Conservation (phyloP, 2,329 filamentous ascomycete species). For the Pestalotiopsis sp. region DNA sequence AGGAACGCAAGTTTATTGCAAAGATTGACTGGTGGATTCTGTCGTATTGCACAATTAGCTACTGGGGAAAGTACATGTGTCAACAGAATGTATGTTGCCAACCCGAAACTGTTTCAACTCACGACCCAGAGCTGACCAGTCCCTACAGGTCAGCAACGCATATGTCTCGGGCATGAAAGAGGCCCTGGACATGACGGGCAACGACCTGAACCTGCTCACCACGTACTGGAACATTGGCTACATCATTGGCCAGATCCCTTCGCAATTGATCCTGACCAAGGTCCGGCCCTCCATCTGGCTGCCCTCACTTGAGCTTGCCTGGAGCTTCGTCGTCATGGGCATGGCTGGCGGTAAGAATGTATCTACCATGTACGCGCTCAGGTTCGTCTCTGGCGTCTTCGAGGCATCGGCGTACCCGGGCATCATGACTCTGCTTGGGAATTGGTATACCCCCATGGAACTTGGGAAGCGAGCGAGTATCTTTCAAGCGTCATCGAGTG, state of each 20-base stretch:
- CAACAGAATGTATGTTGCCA: conserved; percentile 37
- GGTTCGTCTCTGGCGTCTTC: conserved; percentile 56
- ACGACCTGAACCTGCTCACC: conserved; percentile 46
- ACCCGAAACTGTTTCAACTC: conserved; percentile 33
- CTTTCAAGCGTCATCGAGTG: conserved; percentile 32
- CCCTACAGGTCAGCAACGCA: conserved; percentile 46
- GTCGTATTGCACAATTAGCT: conserved; percentile 44
- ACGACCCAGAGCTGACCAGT: conserved; percentile 37
- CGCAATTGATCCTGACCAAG: conserved; percentile 46
- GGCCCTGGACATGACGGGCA: conserved; percentile 43
- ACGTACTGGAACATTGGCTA: conserved; percentile 50
- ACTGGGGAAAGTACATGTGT: conserved; percentile 45
- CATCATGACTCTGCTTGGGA: conserved; percentile 54
- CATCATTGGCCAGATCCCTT: conserved; percentile 44
- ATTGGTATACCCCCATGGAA: conserved; percentile 61
- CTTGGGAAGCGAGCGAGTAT: conserved; percentile 58
- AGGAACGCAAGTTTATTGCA: conserved; percentile 46
- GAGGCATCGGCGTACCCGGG: conserved; percentile 59
- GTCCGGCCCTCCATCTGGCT: conserved; percentile 45
- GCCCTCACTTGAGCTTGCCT: conserved; percentile 35
- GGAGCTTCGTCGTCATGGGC: conserved; percentile 42
- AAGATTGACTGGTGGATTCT: conserved; percentile 24
- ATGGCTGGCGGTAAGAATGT: conserved; percentile 41
- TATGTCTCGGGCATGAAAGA: conserved; percentile 50
- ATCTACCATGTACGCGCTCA: conserved; percentile 45